Evolutionary conservation across 257 asterid species (phyloP), one percentile per base, ranked within the genome.

Genomic region (Jasminum sambac): DNA sequence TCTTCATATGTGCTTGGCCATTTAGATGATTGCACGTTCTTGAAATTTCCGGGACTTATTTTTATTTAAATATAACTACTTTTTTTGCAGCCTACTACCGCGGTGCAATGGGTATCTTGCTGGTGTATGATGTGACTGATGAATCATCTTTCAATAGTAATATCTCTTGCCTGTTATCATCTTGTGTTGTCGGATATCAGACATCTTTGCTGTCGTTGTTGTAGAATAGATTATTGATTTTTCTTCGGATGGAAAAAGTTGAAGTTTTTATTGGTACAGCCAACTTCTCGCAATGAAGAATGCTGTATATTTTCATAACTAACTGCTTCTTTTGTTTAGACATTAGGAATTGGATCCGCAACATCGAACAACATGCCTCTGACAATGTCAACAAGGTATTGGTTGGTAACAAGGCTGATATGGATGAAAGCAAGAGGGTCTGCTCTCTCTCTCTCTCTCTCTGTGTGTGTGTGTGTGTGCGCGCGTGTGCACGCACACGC

Each of bases 381-480:
- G 92, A 87, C 72, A 87, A 84, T 75, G 92, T 87, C 76, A 84
- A 84, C 85, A 87, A 87, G 84, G 72, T 87, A 72, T 79, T 87
- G 76, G 89, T 87, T 8, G 92, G 92, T 72, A 86, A 86, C 88
- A 86, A 86, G 83, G 92, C 92, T 75, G 92, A 86, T 67, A 86
- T 86, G 92, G 92, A 86, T 64, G 92, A 86, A 84, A 86, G 89
- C 85, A 87, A 83, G 79, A 80, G 92, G 92, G 92, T 87, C 21
- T 80, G 77, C 65, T 26, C 73, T 74, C 79, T 69, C 52, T 37
- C 64, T 36, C 63, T 36, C 64, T 52, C 7, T 48, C 43, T 70
- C 67, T 38, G 69, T 65, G 57, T 40, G 21, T 17, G 37, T 21
- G 39, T n/a, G 26, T 68, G 72, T 73, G 63, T 52, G 66, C 44